These are phyloP conservation scores for Cercospora sojina DNA, from an alignment of 2,329 filamentous ascomycete species.

Conservation along the genomic window DNA sequence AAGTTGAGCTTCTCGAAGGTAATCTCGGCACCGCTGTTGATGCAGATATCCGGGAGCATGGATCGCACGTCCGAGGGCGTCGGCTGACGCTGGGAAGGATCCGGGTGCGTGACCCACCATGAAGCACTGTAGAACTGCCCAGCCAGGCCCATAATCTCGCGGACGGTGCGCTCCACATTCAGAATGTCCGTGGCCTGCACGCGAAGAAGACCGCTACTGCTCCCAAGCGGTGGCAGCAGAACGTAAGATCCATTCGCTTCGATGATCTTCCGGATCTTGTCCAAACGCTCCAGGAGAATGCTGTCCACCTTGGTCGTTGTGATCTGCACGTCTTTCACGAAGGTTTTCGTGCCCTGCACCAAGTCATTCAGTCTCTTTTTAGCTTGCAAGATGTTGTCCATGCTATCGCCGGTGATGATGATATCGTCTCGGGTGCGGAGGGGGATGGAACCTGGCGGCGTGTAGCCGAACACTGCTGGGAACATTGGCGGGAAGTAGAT, in stretches of 20 bases:
- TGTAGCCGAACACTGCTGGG: slow-evolving; percentile 86
- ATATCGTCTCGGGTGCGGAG: slow-evolving; percentile 85
- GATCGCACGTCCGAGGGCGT: slow-evolving; percentile 70
- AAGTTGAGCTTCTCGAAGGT: slow-evolving; percentile 94
- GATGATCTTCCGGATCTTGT: slow-evolving; percentile 97
- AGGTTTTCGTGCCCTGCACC: slow-evolving; percentile 70
- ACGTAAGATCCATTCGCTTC: slow-evolving; percentile 96
- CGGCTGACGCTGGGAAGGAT: slow-evolving; percentile 62
- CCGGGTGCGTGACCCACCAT: slow-evolving; percentile 86
- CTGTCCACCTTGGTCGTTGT: slow-evolving; percentile 92
- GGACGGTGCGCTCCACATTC: slow-evolving; percentile 90
- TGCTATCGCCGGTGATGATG: slow-evolving; percentile 88
- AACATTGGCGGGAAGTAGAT: slow-evolving; percentile 98
- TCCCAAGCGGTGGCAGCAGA: slow-evolving; percentile 83
- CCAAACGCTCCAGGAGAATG: slow-evolving; percentile 83
- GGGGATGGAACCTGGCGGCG: slow-evolving; percentile 70
- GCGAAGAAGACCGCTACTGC: slow-evolving; percentile 77
- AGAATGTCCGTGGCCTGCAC: slow-evolving; percentile 92
- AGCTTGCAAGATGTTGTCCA: slow-evolving; percentile 79
- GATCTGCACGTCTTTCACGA: slow-evolving; percentile 86
- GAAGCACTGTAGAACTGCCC: slow-evolving; percentile 97
- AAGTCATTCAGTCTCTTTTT: slow-evolving; percentile 90
- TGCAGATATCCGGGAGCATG: slow-evolving; percentile 95
- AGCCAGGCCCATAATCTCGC: slow-evolving; percentile 92
- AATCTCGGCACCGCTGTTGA: slow-evolving; percentile 91